Evolutionary conservation across 352 stramenopile species (phyloP).

Genomic region (Globisporangium emineosum): DNA sequence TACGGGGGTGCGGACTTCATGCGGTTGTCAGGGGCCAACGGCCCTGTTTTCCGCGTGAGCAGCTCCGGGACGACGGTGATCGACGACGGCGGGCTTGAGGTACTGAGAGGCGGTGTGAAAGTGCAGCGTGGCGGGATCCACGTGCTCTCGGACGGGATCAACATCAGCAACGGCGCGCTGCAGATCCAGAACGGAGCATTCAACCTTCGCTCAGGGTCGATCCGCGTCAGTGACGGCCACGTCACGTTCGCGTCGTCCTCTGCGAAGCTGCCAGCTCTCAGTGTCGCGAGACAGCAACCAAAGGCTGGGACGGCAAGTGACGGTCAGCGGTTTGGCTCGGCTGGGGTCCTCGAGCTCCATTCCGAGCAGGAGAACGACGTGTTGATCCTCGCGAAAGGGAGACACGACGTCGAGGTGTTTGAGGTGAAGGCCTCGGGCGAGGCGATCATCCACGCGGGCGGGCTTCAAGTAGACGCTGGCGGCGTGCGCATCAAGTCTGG

Average conservation of each 20-base stretch:
- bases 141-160: constrained; percentile 55
- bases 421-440: constrained; percentile 50
- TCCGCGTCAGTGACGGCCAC: constrained; percentile 40
- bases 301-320: constrained; percentile 11
- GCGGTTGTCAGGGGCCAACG: constrained; percentile 32
- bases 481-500: constrained; percentile 54
- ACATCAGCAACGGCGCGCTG: constrained; percentile 38
- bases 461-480: constrained; percentile 45
- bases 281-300: constrained; percentile 3
- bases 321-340: constrained; percentile 3
- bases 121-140: constrained; percentile 56
- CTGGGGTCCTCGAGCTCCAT: constrained; percentile 18
- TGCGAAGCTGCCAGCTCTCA: constrained; percentile 2
- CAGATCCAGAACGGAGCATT: constrained; percentile 43
- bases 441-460: constrained; percentile 51
- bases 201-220: constrained; percentile 29
- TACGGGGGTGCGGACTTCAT: constrained; percentile 39
- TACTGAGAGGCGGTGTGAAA: constrained; percentile 53
- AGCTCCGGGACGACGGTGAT: constrained; percentile 51
- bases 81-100: constrained; percentile 52
- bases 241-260: constrained; percentile 13
- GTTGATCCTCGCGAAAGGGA: constrained; percentile 30
- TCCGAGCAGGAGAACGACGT: constrained; percentile 14
- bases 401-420: constrained; percentile 37
- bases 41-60: constrained; percentile 49